These are phyloP conservation scores for Medicago lupulina DNA, from an alignment of 306 rosid species.

Conservation along the genomic window DNA sequence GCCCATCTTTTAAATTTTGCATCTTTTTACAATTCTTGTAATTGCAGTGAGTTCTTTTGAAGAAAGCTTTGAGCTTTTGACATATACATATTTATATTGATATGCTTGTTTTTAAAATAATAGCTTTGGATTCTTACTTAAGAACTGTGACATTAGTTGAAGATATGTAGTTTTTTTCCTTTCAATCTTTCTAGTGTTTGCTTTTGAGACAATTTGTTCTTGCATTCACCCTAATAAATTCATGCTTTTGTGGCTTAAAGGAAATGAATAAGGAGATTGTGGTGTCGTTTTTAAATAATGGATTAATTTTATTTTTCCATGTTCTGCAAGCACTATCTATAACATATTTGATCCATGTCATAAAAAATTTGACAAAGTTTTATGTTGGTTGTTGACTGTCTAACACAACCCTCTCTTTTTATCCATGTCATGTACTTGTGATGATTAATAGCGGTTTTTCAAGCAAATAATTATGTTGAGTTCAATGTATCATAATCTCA, in stretches of 20 bases:
- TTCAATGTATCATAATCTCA: not conserved
- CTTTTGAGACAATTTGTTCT: not conserved
- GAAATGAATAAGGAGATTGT: not conserved
- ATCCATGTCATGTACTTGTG: no score
- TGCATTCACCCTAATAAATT: not conserved
- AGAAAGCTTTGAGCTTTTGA: conserved; percentile 21
- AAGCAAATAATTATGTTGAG: not conserved
- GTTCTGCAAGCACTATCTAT: conserved; percentile 9
- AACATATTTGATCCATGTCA: no score
- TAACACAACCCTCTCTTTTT: no score
- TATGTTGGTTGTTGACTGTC: no score
- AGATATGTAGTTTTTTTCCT: not conserved
- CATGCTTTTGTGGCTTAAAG: not conserved
- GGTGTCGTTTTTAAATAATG: conserved; percentile 16
- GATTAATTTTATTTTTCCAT: not conserved
- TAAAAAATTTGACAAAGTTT: no score
- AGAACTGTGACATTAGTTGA: not conserved
- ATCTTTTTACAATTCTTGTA: not conserved
- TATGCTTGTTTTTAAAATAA: conserved; percentile 9
- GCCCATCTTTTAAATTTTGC: not conserved
- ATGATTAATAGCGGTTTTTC: no score
- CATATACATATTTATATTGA: not conserved
- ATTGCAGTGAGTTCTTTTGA: not conserved
- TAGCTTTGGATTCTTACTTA: not conserved
- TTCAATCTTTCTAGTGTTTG: not conserved